Evolutionary conservation across 441 rosid genomes (phyloP).

Genomic region (Populus tomentosa): DNA sequence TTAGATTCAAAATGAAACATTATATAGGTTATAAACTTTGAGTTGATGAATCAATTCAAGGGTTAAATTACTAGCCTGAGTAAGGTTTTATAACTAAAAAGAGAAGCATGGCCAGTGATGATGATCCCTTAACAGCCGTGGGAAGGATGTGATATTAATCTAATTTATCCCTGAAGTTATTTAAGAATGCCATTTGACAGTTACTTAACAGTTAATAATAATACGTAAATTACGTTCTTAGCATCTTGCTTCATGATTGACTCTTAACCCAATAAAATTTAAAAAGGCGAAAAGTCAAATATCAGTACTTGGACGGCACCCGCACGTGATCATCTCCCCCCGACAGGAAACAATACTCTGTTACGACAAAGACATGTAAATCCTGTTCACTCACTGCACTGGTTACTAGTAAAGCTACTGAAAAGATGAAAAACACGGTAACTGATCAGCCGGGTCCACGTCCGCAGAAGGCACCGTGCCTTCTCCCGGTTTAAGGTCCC

Average conservation of each 20-base stretch:
- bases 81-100: background rate
- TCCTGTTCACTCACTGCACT: conserved; percentile 23
- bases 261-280: background rate
- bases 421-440: conserved; percentile 5
- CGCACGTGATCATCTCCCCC: conserved; percentile 14
- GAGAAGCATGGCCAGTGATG: background rate
- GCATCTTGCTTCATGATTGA: background rate
- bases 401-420: background rate
- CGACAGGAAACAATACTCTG: conserved; percentile 2
- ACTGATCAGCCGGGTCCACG: conserved; percentile 20
- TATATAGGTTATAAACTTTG: too few species aligned
- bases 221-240: background rate
- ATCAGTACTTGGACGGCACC: conserved; percentile 14
- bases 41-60: too few species aligned
- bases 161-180: background rate
- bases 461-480: conserved; percentile 29
- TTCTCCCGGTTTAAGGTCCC: conserved; percentile 30
- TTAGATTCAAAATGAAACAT: too few species aligned
- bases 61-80: background rate
- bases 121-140: background rate
- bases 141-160: background rate
- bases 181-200: background rate
- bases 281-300: background rate
- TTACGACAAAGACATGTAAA: conserved; percentile 10
- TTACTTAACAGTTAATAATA: background rate